Percentiles rank a stretch among this genome's conserved stretches.
These are phyloP conservation scores for Candida glucosophila DNA, from an alignment of 1,139 yeast species.

Conservation along the genomic window DNA sequence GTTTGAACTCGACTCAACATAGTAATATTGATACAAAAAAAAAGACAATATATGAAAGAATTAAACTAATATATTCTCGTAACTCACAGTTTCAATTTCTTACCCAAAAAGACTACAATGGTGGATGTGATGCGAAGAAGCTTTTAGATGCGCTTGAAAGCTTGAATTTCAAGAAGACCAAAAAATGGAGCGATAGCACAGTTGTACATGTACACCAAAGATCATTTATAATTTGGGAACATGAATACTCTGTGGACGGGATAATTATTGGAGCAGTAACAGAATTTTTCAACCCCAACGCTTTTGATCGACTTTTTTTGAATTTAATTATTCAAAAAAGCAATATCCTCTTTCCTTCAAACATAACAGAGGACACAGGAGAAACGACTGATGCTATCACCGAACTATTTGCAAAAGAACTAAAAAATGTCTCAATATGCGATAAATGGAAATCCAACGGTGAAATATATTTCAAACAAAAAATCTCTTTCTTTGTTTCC, in stretches of 20 bases:
- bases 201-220: background rate
- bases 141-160: background rate
- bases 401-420: slow-evolving; percentile 26
- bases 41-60: slow-evolving; percentile 23
- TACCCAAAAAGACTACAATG: background rate
- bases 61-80: slow-evolving; percentile 24
- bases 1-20: too few relatives aligned
- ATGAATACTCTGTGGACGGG: slow-evolving; percentile 3
- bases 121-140: background rate
- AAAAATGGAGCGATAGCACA: too few relatives aligned
- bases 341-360: slow-evolving; percentile 5
- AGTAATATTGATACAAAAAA: too few relatives aligned
- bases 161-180: background rate
- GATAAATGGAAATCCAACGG: slow-evolving; percentile 47
- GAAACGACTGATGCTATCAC: slow-evolving; percentile 13
- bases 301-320: slow-evolving; percentile 29
- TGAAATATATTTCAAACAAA: slow-evolving; percentile 27
- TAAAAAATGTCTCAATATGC: slow-evolving; percentile 38
- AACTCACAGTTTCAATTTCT: slow-evolving; percentile 5
- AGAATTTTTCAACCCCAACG: slow-evolving; percentile 11
- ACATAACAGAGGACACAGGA: slow-evolving; percentile 2
- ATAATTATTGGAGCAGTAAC: slow-evolving; percentile 21
- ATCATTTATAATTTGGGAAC: slow-evolving; percentile 14
- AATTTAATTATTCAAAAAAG: slow-evolving; percentile 14
- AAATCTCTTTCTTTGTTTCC: slow-evolving; percentile 40